Base-by-base conservation (phyloP, 345 rosid species). In the Boechera divaricarpa region DNA sequence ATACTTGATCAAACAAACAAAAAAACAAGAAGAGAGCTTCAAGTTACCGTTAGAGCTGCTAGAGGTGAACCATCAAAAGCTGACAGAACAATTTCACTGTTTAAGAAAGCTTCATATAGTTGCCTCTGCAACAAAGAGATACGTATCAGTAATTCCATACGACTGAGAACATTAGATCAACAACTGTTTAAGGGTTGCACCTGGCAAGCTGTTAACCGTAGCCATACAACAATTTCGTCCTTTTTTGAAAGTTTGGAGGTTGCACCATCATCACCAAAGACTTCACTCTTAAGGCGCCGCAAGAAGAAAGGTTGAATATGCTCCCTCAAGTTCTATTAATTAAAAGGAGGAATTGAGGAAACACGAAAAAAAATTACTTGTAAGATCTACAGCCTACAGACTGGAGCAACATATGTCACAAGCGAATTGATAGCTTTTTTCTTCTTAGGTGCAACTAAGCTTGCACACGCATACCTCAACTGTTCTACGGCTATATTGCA, bases 31-130 rank as follows among this genome's bases (percentile, higher is more conserved):
- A 47, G 31, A 45, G 80, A 69, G 26, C 26, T 26, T 74, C 54
- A 60, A 26, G 31, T 54, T 82, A 95, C 99, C 94, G 98, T 95
- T n/a, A 95, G 81, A 36, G 99, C 99, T 84, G 99, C 99, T 72
- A 92, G 77, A 59, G 99, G 99, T 1, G 99, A 95, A 82, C 93
- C 91, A 84, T 92, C 98, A 78, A 91, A 95, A 63, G 99, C 90
- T 44, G 99, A 95, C 72, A 90, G 85, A 84, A 95, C 99, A 60
- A 92, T 81, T 81, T 91, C 96, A 86, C 97, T 92, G 5, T 86
- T 86, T 81, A 95, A 74, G 80, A 91, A 95, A 62, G 99, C 98
- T 84, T 92, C 93, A 73, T 95, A 95, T 12, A 95, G 73, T 83
- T 87, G 91, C 65, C 87, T 86, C 99, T 95, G 82, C 79, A 80